Evolutionary conservation across 371 early-diverging fungal species (phyloP), one percentile per base, ranked within the genome.

Genomic region (Rhizopus sp.): DNA sequence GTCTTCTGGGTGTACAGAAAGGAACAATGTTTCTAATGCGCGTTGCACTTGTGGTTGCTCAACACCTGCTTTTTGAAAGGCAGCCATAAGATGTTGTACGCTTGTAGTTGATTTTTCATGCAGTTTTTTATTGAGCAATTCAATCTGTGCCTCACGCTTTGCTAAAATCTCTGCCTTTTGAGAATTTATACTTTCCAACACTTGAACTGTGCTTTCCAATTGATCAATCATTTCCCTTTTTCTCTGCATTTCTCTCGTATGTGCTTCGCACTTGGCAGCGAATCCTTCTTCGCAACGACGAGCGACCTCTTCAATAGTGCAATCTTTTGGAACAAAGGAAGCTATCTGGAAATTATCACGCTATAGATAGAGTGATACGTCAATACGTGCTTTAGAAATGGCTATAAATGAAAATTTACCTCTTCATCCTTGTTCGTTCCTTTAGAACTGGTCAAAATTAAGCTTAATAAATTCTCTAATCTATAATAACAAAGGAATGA

Each of bases 391-490:
- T 23, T 23, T 23, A 23, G 23, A 23, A 23, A 23, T 23, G 23
- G 2, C 2, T 23, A 23, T 23, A 41, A 38, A 34, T 46, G 10
- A 32, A 50, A n/a, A 37, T n/a, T 57, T 31, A 39, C 56, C 34
- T 46, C 49, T 16, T n/a, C 42, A 30, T 50, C 46, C 41, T 53
- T 51, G 48, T 51, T 46, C 41, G 32, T 32, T n/a, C 41, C 60
- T 64, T 72, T 69, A 3, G 73, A 64, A 16, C 73, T 72, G 4
- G 70, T 76, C 13, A 76, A 45, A 23, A 76, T 72, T 2, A 76
- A 35, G 8, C 71, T 49, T 7, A 76, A 59, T 4, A 76, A 46
- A 17, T 62, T 70, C 30, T 60, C 64, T 8, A 76, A 53, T 44
- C 77, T 66, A 60, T 15, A 7, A 9, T 23, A 8, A 42, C 30